Percentiles rank a stretch among this genome's conserved stretches.
Evolutionary conservation across 2,329 filamentous ascomycete species (phyloP).

Genomic region (Zymoseptoria crescenta): DNA sequence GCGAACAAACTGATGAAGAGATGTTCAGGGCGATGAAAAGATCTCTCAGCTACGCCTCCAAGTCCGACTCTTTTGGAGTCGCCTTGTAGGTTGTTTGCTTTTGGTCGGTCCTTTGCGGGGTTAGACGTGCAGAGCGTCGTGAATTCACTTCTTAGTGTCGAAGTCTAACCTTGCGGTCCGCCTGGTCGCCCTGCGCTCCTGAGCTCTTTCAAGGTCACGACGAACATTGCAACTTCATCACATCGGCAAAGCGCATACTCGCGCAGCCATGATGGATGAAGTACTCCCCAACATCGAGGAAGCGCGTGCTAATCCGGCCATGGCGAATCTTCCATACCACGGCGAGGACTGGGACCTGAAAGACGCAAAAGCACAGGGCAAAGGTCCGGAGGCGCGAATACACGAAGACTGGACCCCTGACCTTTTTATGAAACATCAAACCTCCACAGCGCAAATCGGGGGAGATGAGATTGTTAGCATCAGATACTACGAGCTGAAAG

Average conservation of each 20-base stretch:
- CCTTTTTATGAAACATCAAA: not conserved
- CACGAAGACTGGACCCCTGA: not conserved
- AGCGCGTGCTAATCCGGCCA: not conserved
- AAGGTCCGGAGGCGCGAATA: not conserved
- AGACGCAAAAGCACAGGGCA: not conserved
- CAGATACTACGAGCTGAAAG: not conserved
- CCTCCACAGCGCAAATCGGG: not conserved
- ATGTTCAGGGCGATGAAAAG: too few species aligned
- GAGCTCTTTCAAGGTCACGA: not conserved
- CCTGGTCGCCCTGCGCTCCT: not conserved
- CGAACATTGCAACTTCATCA: not conserved
- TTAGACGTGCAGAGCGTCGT: not conserved
- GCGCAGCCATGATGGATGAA: not conserved
- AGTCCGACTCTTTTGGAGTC: too few species aligned
- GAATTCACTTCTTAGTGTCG: not conserved
- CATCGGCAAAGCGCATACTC: not conserved
- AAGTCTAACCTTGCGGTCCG: not conserved
- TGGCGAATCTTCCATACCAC: not conserved
- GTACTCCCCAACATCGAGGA: not conserved
- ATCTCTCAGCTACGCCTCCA: too few species aligned
- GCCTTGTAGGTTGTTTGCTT: too few species aligned
- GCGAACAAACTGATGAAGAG: too few species aligned
- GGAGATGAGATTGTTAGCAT: not conserved
- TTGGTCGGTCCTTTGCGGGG: too few species aligned
- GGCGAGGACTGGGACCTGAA: not conserved